A percentile compares a stretch with the other conserved stretches of the same genome.
phyloP scores from a whole-genome alignment of 2,329 filamentous ascomycete species.

The Thelonectria blattea region DNA sequence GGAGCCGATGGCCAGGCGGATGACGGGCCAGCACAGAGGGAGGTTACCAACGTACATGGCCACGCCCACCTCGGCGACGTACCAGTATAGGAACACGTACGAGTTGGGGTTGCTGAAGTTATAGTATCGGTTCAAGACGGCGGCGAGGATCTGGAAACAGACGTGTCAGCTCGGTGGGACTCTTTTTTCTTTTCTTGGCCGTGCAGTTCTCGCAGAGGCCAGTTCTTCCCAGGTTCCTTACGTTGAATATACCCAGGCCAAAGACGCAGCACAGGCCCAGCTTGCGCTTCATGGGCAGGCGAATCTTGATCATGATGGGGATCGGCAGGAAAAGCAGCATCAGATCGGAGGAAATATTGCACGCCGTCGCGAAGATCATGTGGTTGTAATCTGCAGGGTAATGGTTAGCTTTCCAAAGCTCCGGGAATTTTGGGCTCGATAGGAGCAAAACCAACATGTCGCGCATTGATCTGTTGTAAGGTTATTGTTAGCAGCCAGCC shows the following conservation, averaged over 20 bases:
- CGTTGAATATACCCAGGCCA: constrained; percentile 58
- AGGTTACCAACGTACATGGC: constrained; percentile 67
- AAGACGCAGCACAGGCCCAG: constrained; percentile 61
- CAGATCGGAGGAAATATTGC: constrained; percentile 55
- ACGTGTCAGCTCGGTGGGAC: not conserved
- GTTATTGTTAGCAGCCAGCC: constrained; percentile 12
- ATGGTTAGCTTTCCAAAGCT: no score
- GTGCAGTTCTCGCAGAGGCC: not conserved
- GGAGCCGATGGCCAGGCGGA: constrained; percentile 49
- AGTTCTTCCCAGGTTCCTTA: constrained; percentile 15
- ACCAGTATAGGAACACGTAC: constrained; percentile 64
- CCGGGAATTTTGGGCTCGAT: no score
- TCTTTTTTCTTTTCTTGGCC: no score
- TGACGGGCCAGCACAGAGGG: constrained; percentile 64
- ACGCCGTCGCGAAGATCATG: constrained; percentile 53
- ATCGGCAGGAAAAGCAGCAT: constrained; percentile 53
- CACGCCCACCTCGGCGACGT: constrained; percentile 63
- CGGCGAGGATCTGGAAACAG: constrained; percentile 55
- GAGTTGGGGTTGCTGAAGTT: constrained; percentile 64
- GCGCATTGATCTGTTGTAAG: constrained; percentile 47
- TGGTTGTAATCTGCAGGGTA: constrained; percentile 45
- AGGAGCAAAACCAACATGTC: constrained; percentile 35
- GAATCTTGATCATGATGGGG: constrained; percentile 50
- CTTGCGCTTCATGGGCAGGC: constrained; percentile 51
- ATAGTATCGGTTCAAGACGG: constrained; percentile 67